Conservation (phyloP, 2,329 filamentous ascomycete species). For the Stagonosporopsis cucurbitacearum region DNA sequence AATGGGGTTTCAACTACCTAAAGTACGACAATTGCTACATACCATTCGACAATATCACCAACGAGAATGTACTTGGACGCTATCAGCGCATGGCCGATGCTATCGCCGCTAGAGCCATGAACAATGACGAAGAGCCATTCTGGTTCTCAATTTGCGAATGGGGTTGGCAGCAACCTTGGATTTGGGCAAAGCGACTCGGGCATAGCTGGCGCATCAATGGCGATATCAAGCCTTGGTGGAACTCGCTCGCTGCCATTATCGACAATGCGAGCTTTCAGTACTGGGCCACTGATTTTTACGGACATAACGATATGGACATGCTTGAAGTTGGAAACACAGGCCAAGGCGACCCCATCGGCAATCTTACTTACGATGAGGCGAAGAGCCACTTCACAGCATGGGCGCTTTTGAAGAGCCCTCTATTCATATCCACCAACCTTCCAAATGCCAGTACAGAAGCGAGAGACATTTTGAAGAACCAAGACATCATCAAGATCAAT, state of each 20-base stretch:
- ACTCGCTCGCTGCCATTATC: constrained; percentile 30
- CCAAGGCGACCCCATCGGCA: constrained; percentile 34
- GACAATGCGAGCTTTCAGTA: constrained; percentile 30
- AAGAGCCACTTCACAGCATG: constrained; percentile 48
- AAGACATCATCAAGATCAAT: constrained; percentile 51
- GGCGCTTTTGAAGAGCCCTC: constrained; percentile 50
- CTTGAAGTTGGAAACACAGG: constrained; percentile 45
- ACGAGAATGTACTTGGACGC: constrained; percentile 34
- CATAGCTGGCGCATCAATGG: constrained; percentile 37
- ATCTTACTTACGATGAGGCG: constrained; percentile 38
- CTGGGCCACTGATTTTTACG: constrained; percentile 45
- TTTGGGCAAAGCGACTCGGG: constrained; percentile 36
- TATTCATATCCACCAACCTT: constrained; percentile 52
- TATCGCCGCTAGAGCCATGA: constrained; percentile 38
- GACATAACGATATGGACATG: constrained; percentile 51
- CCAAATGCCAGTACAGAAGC: constrained; percentile 45
- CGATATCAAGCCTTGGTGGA: constrained; percentile 34
- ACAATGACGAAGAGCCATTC: constrained; percentile 33
- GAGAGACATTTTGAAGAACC: constrained; percentile 49
- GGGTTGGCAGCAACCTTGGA: constrained; percentile 32
- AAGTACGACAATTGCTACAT: constrained; percentile 45
- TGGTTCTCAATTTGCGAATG: constrained; percentile 41
- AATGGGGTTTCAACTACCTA: constrained; percentile 38
- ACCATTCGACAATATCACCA: constrained; percentile 39
- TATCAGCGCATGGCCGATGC: constrained; percentile 51